Evolutionary conservation across 352 stramenopile genomes (phyloP).

Genomic region (Phytophthora sp.): DNA sequence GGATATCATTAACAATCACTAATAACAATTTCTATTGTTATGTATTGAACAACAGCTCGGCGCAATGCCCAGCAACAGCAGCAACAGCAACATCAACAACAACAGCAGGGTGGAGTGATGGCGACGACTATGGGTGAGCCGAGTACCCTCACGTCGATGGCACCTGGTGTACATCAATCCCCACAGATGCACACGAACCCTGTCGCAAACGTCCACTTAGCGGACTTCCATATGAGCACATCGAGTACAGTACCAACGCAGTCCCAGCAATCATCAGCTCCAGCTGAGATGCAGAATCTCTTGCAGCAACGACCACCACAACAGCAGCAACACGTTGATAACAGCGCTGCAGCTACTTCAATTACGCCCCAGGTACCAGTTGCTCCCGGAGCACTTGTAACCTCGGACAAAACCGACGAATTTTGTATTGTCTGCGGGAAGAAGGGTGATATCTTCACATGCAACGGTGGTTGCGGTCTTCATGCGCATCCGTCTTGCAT

Average conservation of each 20-base stretch:
- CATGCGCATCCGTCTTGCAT: slow-evolving; percentile 65
- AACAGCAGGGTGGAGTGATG: slow-evolving; percentile 27
- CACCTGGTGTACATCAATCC: slow-evolving; percentile 4
- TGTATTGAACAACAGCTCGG: slow-evolving; percentile 19
- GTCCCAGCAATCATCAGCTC: slow-evolving; percentile 2
- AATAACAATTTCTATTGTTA: neutral
- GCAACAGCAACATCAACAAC: slow-evolving; percentile 36
- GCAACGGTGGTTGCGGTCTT: slow-evolving; percentile 65
- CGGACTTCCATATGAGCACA: slow-evolving; percentile 2
- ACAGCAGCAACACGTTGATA: slow-evolving; percentile 10
- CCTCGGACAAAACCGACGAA: slow-evolving; percentile 27
- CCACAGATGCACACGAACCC: slow-evolving; percentile 20
- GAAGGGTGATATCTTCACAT: slow-evolving; percentile 61
- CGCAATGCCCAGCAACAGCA: slow-evolving; percentile 38
- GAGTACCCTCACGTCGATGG: slow-evolving; percentile 1
- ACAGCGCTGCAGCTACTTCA: neutral
- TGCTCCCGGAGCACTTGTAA: slow-evolving; percentile 33
- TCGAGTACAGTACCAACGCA: neutral
- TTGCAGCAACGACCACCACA: no score
- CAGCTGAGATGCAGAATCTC: slow-evolving; percentile 8
- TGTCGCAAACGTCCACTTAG: slow-evolving; percentile 22
- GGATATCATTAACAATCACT: neutral
- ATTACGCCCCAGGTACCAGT: slow-evolving; percentile 10
- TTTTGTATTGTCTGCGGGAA: slow-evolving; percentile 57
- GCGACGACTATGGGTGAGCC: slow-evolving; percentile 28